A percentile compares a stretch with the other conserved stretches of the same genome.
Conservation (phyloP, 129 eudicot genomes). For the Lactuca saligna region DNA sequence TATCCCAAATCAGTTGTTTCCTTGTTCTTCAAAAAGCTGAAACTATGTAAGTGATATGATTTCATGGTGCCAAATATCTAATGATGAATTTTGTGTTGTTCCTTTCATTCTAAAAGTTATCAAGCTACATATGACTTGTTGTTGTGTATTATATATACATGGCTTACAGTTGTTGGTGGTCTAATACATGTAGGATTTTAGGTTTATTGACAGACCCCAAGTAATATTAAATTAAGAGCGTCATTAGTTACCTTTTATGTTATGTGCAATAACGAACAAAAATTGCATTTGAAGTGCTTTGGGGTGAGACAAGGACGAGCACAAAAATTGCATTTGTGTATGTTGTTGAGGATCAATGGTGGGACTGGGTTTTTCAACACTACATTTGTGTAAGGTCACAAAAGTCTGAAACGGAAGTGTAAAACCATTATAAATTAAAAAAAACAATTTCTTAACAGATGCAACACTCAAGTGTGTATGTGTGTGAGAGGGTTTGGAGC, state of each 20-base stretch:
- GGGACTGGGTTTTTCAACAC: no score
- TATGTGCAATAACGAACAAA: neutral
- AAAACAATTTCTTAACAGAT: no score
- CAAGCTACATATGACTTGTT: slow-evolving; percentile 20
- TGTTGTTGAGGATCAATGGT: no score
- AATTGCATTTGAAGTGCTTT: no score
- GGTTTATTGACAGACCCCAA: neutral
- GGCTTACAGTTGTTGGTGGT: neutral
- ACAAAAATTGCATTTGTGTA: no score
- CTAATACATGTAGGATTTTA: neutral
- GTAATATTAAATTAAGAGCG: neutral
- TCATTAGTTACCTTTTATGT: neutral
- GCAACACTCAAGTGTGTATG: no score
- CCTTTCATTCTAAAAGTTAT: neutral
- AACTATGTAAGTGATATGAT: slow-evolving; percentile 77
- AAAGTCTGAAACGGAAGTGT: no score
- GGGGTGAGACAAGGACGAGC: no score
- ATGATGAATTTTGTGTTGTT: slow-evolving; percentile 7
- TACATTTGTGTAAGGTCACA: no score
- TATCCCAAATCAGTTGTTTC: slow-evolving; percentile 83
- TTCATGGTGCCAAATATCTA: neutral
- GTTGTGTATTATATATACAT: slow-evolving; percentile 6
- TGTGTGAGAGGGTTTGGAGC: no score
- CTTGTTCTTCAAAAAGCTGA: slow-evolving; percentile 70
- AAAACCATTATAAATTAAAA: no score